Percentiles rank a stretch among this genome's conserved stretches.
These are phyloP conservation scores for Myxozyma melibiosi DNA, from an alignment of 805 yeast species.

Conservation along the genomic window DNA sequence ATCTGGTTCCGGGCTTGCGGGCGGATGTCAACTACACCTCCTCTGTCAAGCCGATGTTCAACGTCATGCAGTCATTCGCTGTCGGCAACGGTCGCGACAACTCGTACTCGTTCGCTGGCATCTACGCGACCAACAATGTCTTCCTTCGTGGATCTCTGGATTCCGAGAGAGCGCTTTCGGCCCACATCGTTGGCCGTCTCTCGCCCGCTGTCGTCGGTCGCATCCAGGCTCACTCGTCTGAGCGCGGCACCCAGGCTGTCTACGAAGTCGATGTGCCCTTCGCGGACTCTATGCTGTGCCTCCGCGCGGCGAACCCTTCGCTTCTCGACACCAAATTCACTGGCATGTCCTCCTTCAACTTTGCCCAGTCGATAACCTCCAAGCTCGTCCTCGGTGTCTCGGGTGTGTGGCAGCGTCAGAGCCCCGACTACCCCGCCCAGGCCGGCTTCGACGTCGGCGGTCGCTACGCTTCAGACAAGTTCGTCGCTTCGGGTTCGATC, in stretches of 20 bases:
- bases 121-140: constrained; percentile 81
- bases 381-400: constrained; percentile 87
- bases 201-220: constrained; percentile 15
- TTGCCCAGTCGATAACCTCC: constrained; percentile 85
- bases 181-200: constrained; percentile 24
- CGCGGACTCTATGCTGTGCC: constrained; percentile 80
- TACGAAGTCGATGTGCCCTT: constrained; percentile 96
- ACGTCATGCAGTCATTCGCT: constrained; percentile 90
- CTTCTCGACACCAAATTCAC: constrained; percentile 71
- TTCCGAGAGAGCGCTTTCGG: constrained; percentile 53
- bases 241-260: constrained; percentile 65
- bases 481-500: constrained; percentile 92
- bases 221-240: constrained; percentile 30
- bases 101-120: constrained; percentile 86
- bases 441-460: constrained; percentile 87
- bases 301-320: constrained; percentile 90
- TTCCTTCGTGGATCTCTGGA: constrained; percentile 92
- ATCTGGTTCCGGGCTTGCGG: constrained; percentile 91
- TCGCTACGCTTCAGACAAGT: constrained; percentile 82
- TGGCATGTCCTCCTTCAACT: constrained; percentile 90
- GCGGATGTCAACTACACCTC: constrained; percentile 95
- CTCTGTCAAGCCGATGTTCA: constrained; percentile 90
- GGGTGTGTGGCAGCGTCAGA: constrained; percentile 71
- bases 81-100: constrained; percentile 80
- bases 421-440: constrained; percentile 77